Base-by-base conservation (phyloP, 2,329 filamentous ascomycete genomes). In the Pseudogymnoascus sp. region DNA sequence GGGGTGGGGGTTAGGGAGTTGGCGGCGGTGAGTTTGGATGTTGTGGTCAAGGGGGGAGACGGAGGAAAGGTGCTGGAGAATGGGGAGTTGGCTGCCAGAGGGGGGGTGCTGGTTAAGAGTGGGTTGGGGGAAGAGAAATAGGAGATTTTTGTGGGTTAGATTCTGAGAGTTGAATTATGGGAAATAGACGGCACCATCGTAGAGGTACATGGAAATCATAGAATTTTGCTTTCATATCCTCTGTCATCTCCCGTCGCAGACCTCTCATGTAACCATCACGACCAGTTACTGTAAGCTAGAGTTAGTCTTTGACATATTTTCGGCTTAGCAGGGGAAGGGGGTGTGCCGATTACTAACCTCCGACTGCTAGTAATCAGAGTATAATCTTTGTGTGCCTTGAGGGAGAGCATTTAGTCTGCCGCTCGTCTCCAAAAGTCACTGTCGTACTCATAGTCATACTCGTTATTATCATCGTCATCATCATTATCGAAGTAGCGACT, bases 181-280 rank as follows among this genome's bases (percentile, higher is more conserved):
- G 17, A 17, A 17, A 17, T 17, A 17, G 17, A 17, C 17, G 17
- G 17, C 17, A 17, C 17, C 17, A 17, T 17, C 17, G 17, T 17
- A 17, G 17, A 17, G 17, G 17, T 17, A 17, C 17, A 17, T 17
- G 17, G 17, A 17, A 17, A 17, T 17, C 17, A 17, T 17, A 17
- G 17, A 17, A 17, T 17, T 17, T 17, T 17, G 17, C 17, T 17
- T 17, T 17, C 17, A 17, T 17, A 64, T 69, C 36, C 63, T 73
- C n/a, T 73, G 66, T 63, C 68, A 69, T 63, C 61, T 74, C 29
- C 68, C 70, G 44, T 36, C 58, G 24, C 17, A 31, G 33, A 40
- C 21, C 58, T 59, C 47, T 29, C 58, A n/a, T 13, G 7, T 17
- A 29, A 7, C 11, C 39, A 6, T 63, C 58, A 36, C 41, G 37